phyloP scores from a whole-genome alignment of 2,329 filamentous ascomycete species.

The Nakataea oryzae region DNA sequence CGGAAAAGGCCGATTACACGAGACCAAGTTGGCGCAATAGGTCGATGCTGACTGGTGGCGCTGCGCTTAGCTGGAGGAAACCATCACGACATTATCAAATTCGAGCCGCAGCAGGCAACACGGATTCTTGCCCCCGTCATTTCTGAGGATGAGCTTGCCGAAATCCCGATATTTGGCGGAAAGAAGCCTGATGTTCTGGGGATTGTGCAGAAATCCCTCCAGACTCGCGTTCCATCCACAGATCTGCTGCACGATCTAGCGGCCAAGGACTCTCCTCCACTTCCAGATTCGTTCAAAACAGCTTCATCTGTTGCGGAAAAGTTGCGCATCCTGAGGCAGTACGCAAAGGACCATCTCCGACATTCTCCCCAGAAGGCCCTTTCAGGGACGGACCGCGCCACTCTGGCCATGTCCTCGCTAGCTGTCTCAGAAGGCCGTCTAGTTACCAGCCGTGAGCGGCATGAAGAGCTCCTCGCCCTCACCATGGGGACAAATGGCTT shows the following conservation, averaged over 20 bases:
- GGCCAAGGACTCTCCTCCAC: conserved; percentile 15
- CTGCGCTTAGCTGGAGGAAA: background rate
- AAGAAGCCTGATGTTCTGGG: conserved; percentile 31
- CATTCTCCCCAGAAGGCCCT: conserved; percentile 2
- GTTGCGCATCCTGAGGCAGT: conserved; percentile 32
- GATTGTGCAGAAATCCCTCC: conserved; percentile 30
- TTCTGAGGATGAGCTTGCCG: conserved; percentile 39
- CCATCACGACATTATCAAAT: conserved; percentile 34
- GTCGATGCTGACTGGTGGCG: background rate
- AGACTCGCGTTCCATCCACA: conserved; percentile 20
- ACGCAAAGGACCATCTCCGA: conserved; percentile 14
- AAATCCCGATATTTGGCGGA: conserved; percentile 46
- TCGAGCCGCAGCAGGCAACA: conserved; percentile 42
- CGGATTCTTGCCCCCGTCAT: conserved; percentile 44
- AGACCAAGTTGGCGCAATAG: background rate
- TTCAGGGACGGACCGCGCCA: background rate
- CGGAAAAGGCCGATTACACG: background rate
- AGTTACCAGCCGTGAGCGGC: conserved; percentile 34
- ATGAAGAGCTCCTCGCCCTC: conserved; percentile 41
- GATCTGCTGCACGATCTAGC: conserved; percentile 24
- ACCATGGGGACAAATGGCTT: conserved; percentile 34
- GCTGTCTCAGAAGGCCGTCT: conserved; percentile 5
- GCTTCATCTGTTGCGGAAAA: conserved; percentile 36
- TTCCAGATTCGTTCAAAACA: conserved; percentile 30
- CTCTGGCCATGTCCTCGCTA: background rate